Conservation (phyloP, 345 rosid genomes). For the Citrus reticulata region DNA sequence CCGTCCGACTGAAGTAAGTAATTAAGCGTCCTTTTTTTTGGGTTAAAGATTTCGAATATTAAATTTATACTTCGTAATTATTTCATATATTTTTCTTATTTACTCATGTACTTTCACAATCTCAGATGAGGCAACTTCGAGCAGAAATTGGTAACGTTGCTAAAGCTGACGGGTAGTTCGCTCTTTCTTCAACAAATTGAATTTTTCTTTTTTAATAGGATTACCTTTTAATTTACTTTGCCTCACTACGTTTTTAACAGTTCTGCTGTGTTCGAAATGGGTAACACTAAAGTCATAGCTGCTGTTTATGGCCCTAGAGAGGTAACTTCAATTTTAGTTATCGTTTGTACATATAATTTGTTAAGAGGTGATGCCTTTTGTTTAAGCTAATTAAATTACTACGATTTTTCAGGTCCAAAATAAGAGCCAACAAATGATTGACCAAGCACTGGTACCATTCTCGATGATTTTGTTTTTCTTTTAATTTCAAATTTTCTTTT, state of each 20-base stretch:
- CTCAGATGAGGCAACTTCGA: constrained; percentile 86
- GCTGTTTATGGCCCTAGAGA: constrained; percentile 97
- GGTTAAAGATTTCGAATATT: background rate
- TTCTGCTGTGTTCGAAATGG: constrained; percentile 94
- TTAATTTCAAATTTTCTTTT: background rate
- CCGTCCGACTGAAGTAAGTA: constrained; percentile 65
- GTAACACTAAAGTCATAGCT: constrained; percentile 91
- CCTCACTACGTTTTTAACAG: constrained; percentile 23
- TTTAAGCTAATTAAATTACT: background rate
- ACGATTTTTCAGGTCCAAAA: constrained; percentile 60
- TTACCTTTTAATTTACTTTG: background rate
- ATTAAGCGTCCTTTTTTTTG: background rate
- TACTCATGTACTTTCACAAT: background rate
- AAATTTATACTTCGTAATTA: background rate
- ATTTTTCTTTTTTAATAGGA: background rate
- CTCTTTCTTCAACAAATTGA: background rate
- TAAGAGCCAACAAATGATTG: constrained; percentile 63
- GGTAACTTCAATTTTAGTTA: constrained; percentile 31
- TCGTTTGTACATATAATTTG: background rate
- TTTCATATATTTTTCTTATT: no score
- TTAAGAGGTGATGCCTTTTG: background rate
- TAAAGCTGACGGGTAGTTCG: constrained; percentile 73
- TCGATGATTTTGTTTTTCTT: background rate
- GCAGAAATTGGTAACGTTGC: constrained; percentile 77
- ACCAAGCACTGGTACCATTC: constrained; percentile 62